phyloP scores from a whole-genome alignment of 78 protist genomes.

The Kipferlia bialata region DNA sequence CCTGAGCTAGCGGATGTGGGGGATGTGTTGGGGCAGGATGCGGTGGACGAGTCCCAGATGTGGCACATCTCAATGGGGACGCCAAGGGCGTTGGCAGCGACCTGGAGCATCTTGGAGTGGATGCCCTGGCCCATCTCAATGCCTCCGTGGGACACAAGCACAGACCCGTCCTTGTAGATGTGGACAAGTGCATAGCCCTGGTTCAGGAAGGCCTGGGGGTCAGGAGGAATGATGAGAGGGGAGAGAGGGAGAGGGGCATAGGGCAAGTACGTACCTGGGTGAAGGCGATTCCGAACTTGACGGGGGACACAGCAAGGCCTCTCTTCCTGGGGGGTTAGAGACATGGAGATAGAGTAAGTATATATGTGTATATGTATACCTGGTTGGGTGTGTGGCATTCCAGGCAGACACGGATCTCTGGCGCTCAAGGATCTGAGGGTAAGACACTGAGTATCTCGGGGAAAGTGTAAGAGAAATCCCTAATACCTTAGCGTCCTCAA shows the following conservation, averaged over 20 bases:
- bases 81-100: slow-evolving; percentile 18
- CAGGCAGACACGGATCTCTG: too few species aligned
- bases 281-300: slow-evolving; percentile 76
- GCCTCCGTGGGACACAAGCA: slow-evolving; percentile 85
- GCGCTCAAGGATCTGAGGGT: too few species aligned
- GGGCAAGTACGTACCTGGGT: too few species aligned
- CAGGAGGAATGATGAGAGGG: too few species aligned
- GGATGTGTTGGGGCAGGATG: slow-evolving; percentile 24
- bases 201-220: slow-evolving; percentile 52
- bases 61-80: slow-evolving; percentile 36
- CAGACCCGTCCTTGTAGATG: slow-evolving; percentile 78
- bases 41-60: slow-evolving; percentile 67
- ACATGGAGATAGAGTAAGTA: too few species aligned
- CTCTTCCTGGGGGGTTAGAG: too few species aligned
- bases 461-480: too few species aligned
- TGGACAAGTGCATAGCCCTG: slow-evolving; percentile 55
- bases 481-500: too few species aligned
- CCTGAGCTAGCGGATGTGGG: slow-evolving; percentile 38
- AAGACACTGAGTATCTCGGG: too few species aligned
- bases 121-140: slow-evolving; percentile 87
- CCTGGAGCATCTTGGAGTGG: slow-evolving; percentile 37
- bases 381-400: too few species aligned
- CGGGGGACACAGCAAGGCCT: slow-evolving; percentile 63
- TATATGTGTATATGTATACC: too few species aligned
- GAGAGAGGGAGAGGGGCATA: too few species aligned